Percentiles rank a stretch among this genome's conserved stretches.
Evolutionary conservation across 2,329 filamentous ascomycete genomes (phyloP).

Genomic region (Stemphylium vesicarium): DNA sequence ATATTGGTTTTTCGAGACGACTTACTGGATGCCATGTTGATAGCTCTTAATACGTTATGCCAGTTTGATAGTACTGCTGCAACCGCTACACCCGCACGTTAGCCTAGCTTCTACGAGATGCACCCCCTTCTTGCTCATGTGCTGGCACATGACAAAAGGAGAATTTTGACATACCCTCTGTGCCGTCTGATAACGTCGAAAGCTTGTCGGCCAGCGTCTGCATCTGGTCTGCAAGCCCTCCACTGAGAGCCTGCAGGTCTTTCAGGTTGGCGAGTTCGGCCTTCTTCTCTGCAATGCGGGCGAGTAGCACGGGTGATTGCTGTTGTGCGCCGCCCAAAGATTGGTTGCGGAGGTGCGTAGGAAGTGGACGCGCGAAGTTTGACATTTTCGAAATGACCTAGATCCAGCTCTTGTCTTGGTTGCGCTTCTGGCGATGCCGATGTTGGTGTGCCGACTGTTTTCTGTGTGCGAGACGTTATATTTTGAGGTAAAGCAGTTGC

Average conservation of each 20-base stretch:
- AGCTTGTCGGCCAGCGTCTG: conserved; percentile 80
- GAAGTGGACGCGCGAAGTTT: conserved; percentile 55
- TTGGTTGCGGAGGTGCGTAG: conserved; percentile 68
- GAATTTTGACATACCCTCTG: conserved; percentile 65
- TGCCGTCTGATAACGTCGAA: conserved; percentile 77
- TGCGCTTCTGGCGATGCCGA: not conserved
- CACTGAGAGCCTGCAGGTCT: conserved; percentile 79
- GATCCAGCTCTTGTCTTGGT: not conserved
- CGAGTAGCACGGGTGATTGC: conserved; percentile 73
- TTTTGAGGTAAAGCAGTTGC: not conserved
- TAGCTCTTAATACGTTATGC: conserved; percentile 84
- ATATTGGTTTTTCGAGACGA: conserved; percentile 16
- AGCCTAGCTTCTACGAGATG: conserved; percentile 15
- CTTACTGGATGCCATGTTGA: conserved; percentile 85
- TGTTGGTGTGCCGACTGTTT: not conserved
- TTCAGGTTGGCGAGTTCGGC: conserved; percentile 79
- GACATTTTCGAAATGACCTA: conserved; percentile 38
- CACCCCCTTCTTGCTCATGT: not conserved
- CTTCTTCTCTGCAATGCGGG: conserved; percentile 85
- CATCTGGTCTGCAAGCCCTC: conserved; percentile 81
- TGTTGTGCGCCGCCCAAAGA: conserved; percentile 51
- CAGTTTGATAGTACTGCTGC: conserved; percentile 85
- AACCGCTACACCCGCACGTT: conserved; percentile 64
- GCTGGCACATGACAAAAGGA: not conserved
- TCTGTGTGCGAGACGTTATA: not conserved